These are phyloP conservation scores for Beauveria rudraprayagi DNA, from an alignment of 2,329 filamentous ascomycete genomes.

Conservation along the genomic window DNA sequence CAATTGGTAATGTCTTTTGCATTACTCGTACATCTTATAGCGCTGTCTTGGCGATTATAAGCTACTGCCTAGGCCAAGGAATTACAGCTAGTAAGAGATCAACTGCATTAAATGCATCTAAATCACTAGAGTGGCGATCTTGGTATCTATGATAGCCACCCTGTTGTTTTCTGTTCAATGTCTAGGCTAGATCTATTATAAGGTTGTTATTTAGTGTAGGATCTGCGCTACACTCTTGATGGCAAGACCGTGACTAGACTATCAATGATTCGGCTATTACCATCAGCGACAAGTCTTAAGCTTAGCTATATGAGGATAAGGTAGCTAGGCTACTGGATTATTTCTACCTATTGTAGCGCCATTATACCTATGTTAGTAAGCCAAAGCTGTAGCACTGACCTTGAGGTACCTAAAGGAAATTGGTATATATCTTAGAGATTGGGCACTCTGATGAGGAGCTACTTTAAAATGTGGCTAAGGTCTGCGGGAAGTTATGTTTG, in stretches of 20 bases:
- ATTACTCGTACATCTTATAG: background rate
- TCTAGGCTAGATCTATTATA: background rate
- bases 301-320: background rate
- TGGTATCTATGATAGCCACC: background rate
- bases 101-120: background rate
- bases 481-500: background rate
- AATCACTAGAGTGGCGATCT: background rate
- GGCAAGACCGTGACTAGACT: background rate
- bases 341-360: background rate
- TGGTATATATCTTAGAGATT: background rate
- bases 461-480: background rate
- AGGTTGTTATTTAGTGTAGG: background rate
- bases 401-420: background rate
- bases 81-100: background rate
- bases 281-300: background rate
- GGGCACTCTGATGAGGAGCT: background rate
- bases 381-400: background rate
- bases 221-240: background rate
- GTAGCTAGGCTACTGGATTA: background rate
- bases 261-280: background rate
- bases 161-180: background rate
- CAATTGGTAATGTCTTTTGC: background rate
- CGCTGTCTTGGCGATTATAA: background rate
- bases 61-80: background rate
- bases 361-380: background rate